These are phyloP conservation scores for Saccharum officinarum DNA, from an alignment of 176 grass and related monocot species.

Conservation along the genomic window DNA sequence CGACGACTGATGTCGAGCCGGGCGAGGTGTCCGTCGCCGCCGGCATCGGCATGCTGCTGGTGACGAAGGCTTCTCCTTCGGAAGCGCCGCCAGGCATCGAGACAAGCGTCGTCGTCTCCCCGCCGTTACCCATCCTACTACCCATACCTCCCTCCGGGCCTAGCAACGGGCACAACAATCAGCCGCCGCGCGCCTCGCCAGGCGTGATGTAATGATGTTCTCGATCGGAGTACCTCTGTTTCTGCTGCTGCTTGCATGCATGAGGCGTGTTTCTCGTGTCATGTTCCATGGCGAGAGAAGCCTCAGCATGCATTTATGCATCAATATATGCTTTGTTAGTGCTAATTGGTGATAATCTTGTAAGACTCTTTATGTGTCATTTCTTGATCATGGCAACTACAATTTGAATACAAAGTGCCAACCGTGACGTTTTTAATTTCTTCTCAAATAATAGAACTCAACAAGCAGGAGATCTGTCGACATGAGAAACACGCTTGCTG, in stretches of 20 bases:
- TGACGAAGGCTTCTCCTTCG: neutral
- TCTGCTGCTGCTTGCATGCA: neutral
- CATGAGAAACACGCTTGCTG: too few relatives aligned
- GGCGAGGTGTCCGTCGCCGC: neutral
- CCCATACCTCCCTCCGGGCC: slow-evolving; percentile 3
- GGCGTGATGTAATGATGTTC: neutral
- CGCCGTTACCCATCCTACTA: neutral
- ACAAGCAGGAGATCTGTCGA: too few relatives aligned
- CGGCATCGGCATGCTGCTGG: neutral
- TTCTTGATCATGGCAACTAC: neutral
- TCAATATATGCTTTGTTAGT: neutral
- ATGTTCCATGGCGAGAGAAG: neutral
- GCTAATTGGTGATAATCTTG: neutral
- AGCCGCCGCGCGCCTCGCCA: neutral
- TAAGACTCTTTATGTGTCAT: neutral
- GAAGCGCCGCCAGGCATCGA: too few relatives aligned
- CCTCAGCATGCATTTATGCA: neutral
- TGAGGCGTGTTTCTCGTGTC: neutral
- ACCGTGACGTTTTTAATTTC: neutral
- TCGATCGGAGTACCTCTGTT: neutral
- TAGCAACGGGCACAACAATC: neutral
- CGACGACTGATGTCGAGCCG: neutral
- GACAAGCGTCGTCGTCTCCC: neutral
- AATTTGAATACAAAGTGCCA: neutral
- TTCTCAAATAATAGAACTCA: neutral